Base-by-base conservation (phyloP, 2,329 filamentous ascomycete species). In the Lomentospora prolificans region DNA sequence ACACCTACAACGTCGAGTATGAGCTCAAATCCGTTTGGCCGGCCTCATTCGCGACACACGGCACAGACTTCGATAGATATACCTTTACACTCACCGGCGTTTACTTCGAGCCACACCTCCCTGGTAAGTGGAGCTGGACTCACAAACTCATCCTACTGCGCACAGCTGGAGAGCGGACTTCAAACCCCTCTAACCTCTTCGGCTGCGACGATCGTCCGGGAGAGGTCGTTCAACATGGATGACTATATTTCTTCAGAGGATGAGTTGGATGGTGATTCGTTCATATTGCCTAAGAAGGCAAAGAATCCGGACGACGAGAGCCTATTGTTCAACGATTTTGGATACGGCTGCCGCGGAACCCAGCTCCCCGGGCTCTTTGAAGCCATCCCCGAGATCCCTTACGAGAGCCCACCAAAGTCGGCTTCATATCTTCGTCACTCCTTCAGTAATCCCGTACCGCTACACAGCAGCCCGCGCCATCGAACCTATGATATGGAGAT, bases 1-100 rank as follows among this genome's bases (percentile, higher is more conserved):
- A 72, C 73, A 3, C 70, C 68, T 10, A 71, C 70, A 2, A 64
- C 67, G 12, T 73, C 72, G 3, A 73, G 70, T 52, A 61, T 65
- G 24, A 71, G 70, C 55, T 75, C 73, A 12, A 72, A 70, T 50
- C 64, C 65, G 3, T 70, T 69, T n/a, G 62, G 58, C 3, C 65
- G 71, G 2, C 71, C 73, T 1, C 66, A 67, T 27, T 76, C 74
- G 2, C 69, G 66, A 24, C 72, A 75, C 55, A 77, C 75, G 0
- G 68, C 71, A 7, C 71, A 69, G 27, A 77, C 75, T 0, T 76
- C 75, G 0, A 63, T 77, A 41, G 73, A 77, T 58, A 59, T 72
- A 12, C 60, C 58, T 4, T 33, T 57, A 4, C 31, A 55, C 5
- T 50, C 58, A 4, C 53, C 58, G 10, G 60, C 61, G 3, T 62